phyloP scores from a whole-genome alignment of 2,329 filamentous ascomycete genomes.

The Cryphonectria naterciae region DNA sequence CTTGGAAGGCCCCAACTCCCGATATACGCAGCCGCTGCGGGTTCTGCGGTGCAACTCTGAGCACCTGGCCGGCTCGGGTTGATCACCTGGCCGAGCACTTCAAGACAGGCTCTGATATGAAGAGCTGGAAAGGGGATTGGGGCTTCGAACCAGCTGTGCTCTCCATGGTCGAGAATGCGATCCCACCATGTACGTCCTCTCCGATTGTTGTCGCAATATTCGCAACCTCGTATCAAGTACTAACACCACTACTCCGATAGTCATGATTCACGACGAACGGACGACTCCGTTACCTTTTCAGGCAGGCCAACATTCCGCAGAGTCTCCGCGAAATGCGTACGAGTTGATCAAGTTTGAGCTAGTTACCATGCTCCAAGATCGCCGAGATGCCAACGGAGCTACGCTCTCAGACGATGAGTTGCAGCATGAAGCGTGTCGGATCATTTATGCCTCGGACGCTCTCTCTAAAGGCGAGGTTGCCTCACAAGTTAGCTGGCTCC shows the following conservation, averaged over 20 bases:
- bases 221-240: no score
- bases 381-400: constrained; percentile 45
- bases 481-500: constrained; percentile 56
- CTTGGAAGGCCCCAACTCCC: constrained; percentile 63
- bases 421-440: constrained; percentile 61
- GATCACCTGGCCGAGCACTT: constrained; percentile 72
- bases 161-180: constrained; percentile 68
- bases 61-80: constrained; percentile 62
- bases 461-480: constrained; percentile 45
- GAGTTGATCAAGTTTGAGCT: constrained; percentile 64
- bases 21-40: constrained; percentile 67
- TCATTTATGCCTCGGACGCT: constrained; percentile 59
- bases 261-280: constrained; percentile 67
- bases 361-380: constrained; percentile 54
- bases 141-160: constrained; percentile 66
- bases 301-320: constrained; percentile 48
- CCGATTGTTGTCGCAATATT: constrained; percentile 28
- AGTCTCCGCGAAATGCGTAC: constrained; percentile 61
- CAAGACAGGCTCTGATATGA: constrained; percentile 68
- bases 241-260: constrained; percentile 40
- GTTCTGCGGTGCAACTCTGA: constrained; percentile 66
- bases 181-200: constrained; percentile 62
- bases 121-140: constrained; percentile 72
- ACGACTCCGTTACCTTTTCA: constrained; percentile 59
- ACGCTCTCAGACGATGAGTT: constrained; percentile 56